These are phyloP conservation scores for Mycothermus thermophilus DNA, from an alignment of 495 filamentous ascomycete genomes.

Conservation along the genomic window DNA sequence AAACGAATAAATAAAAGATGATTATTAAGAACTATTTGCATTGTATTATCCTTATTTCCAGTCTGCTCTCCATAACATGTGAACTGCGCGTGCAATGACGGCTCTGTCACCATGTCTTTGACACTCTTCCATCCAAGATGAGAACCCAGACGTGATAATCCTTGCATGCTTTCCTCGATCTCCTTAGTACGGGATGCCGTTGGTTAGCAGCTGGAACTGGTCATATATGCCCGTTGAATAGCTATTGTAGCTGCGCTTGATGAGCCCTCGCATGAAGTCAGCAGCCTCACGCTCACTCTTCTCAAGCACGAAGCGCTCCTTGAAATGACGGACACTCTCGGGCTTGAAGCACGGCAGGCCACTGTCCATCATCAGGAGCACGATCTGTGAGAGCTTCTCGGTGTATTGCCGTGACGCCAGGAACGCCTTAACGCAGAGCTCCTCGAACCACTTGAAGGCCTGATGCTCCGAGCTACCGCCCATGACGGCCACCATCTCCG, in stretches of 20 bases:
- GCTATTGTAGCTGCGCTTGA: conserved; percentile 76
- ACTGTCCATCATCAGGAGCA: conserved; percentile 89
- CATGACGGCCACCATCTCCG: conserved; percentile 98
- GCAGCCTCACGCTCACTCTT: conserved; percentile 90
- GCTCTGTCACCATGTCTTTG: too few relatives aligned
- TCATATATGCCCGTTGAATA: conserved; percentile 89
- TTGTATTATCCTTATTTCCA: too few relatives aligned
- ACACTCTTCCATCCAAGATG: too few relatives aligned
- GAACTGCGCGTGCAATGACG: too few relatives aligned
- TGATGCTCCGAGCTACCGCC: conserved; percentile 74
- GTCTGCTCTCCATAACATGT: too few relatives aligned
- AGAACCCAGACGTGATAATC: too few relatives aligned
- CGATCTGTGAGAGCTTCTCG: conserved; percentile 76
- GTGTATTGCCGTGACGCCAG: conserved; percentile 76
- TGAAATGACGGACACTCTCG: conserved; percentile 83
- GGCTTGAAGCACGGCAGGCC: conserved; percentile 98
- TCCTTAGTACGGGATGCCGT: conserved; percentile 80
- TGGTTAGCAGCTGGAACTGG: conserved; percentile 91
- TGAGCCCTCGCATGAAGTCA: conserved; percentile 78
- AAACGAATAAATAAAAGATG: too few relatives aligned
- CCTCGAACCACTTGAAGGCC: conserved; percentile 89
- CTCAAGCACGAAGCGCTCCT: conserved; percentile 83
- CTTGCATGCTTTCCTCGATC: too few relatives aligned
- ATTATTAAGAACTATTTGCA: too few relatives aligned
- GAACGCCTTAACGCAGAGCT: conserved; percentile 90